phyloP scores from a whole-genome alignment of 2,329 filamentous ascomycete genomes.

The Ophiostoma tasmaniense region DNA sequence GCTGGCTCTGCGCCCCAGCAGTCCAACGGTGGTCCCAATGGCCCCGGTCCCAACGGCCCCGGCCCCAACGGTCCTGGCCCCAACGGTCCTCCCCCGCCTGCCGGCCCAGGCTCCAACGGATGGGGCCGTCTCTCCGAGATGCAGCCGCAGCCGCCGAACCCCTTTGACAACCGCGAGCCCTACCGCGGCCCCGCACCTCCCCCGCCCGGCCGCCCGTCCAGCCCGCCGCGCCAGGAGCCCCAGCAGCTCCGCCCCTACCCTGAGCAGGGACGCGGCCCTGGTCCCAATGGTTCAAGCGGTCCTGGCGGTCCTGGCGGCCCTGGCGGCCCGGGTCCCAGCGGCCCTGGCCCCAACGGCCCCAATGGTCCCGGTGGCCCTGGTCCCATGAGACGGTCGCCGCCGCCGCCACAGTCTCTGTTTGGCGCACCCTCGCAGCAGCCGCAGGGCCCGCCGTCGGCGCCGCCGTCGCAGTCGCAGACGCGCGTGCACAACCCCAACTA shows the following conservation, averaged over 20 bases:
- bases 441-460: slow-evolving; percentile 35
- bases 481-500: slow-evolving; percentile 54
- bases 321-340: slow-evolving; percentile 30
- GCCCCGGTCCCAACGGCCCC: too few species aligned
- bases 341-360: slow-evolving; percentile 4
- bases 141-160: slow-evolving; percentile 67
- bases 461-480: slow-evolving; percentile 35
- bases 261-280: slow-evolving; percentile 48
- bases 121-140: slow-evolving; percentile 68
- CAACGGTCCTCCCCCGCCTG: slow-evolving; percentile 48
- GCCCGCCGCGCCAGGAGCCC: slow-evolving; percentile 57
- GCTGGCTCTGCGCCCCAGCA: slow-evolving; percentile 56
- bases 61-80: too few species aligned
- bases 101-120: slow-evolving; percentile 47
- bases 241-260: slow-evolving; percentile 61
- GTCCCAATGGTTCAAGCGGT: slow-evolving; percentile 22
- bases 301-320: slow-evolving; percentile 31
- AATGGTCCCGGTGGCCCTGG: slow-evolving; percentile 17
- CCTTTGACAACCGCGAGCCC: slow-evolving; percentile 69
- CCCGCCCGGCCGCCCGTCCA: slow-evolving; percentile 62
- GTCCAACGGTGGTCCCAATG: slow-evolving; percentile 27
- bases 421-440: slow-evolving; percentile 41
- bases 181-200: slow-evolving; percentile 52
- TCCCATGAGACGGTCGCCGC: slow-evolving; percentile 43
- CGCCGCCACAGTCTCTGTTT: slow-evolving; percentile 44